Evolutionary conservation across 2,329 filamentous ascomycete species (phyloP), one percentile per base, ranked within the genome.

Genomic region (Epichloe aotearoae): DNA sequence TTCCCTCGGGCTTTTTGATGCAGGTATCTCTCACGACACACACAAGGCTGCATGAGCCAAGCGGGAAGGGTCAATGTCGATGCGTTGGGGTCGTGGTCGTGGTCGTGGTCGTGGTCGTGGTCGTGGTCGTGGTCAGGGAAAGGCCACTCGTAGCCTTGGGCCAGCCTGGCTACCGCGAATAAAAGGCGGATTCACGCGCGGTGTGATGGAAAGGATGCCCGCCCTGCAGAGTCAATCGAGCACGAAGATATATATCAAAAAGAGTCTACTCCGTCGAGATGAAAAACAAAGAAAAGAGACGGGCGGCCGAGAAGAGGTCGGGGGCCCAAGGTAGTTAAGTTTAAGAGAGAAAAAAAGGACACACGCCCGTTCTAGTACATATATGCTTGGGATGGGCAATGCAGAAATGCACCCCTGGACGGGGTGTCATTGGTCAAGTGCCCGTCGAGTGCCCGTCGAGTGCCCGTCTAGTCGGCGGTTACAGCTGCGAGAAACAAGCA

Each of bases 121-220:
- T 23, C 20, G 4, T 4, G 20, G 20, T 20, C 20, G 20, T 4
- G 20, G 20, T 20, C 20, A 6, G 23, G 23, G 3, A 41, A 23
- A 11, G 42, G 17, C 43, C 40, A 41, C 26, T 39, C 5, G 41
- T 37, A 49, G 46, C 26, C 17, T 36, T 11, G 36, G 42, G 17
- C 46, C 50, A 45, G 46, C 34, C 50, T 23, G 48, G 50, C 50
- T 48, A 43, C 15, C n/a, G 36, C 26, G 17, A n/a, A 26, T n/a
- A 33, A 30, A 20, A 15, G 20, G 20, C 20, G 20, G 23, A 20
- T 43, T 19, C 11, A 12, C 11, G 41, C 36, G 3, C 36, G 4
- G 36, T 19, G n/a, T 12, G 12, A 6, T n/a, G 0, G 8, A 10
- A 10, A 30, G 26, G 26, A 30, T 10, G 3, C 8, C 8, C 26